Evolutionary conservation across 345 rosid species (phyloP).

Genomic region (Orychophragmus violaceus): DNA sequence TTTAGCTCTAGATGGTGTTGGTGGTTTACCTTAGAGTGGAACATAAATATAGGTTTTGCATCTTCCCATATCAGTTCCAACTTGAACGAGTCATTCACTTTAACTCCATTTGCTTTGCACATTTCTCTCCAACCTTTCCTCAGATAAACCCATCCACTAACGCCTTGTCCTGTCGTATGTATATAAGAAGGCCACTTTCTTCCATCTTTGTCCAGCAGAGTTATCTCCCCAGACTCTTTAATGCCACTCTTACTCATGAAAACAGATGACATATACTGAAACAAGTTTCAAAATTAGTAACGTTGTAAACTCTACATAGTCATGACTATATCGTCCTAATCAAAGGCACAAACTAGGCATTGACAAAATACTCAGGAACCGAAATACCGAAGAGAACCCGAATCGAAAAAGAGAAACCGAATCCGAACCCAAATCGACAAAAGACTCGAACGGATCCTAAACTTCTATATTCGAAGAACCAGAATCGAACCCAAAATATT

Average conservation of each 20-base stretch:
- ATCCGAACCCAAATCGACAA: no score
- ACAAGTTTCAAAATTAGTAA: neutral
- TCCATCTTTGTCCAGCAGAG: constrained; percentile 18
- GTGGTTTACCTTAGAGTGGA: constrained; percentile 21
- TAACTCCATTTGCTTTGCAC: constrained; percentile 26
- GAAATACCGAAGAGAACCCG: no score
- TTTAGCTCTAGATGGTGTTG: neutral
- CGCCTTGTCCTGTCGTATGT: neutral
- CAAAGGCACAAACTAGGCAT: neutral
- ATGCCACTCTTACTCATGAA: constrained; percentile 12
- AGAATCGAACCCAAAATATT: no score
- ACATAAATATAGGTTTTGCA: constrained; percentile 11
- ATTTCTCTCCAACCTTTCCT: constrained; percentile 31
- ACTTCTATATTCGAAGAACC: no score
- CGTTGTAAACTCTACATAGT: neutral
- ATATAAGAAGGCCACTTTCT: constrained; percentile 23
- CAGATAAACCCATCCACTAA: constrained; percentile 16
- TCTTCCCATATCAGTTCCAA: constrained; percentile 14
- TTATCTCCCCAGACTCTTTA: constrained; percentile 2
- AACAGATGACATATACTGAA: constrained; percentile 22
- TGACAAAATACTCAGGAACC: no score
- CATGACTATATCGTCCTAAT: neutral
- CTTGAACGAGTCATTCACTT: constrained; percentile 13
- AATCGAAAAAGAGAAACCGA: no score
- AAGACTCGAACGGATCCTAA: no score